A percentile compares a stretch with the other conserved stretches of the same genome.
Evolutionary conservation across 495 filamentous ascomycete genomes (phyloP).

Genomic region (Aspergillus wentii): DNA sequence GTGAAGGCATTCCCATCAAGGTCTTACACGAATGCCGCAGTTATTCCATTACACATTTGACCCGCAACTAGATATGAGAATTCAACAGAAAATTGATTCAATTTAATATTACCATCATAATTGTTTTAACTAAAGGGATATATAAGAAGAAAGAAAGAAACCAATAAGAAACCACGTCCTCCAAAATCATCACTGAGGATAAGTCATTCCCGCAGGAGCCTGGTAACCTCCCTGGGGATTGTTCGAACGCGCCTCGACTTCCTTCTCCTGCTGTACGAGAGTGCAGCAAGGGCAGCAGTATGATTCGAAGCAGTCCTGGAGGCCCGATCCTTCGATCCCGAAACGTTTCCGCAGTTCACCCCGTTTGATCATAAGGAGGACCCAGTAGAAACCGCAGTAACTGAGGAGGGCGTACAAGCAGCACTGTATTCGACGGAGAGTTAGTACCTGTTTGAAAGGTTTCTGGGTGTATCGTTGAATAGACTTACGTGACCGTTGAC

Average conservation of each 20-base stretch:
- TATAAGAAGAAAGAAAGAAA: not conserved
- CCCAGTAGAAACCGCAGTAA: constrained; percentile 31
- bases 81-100: too few species aligned
- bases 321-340: constrained; percentile 47
- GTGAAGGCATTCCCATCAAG: too few species aligned
- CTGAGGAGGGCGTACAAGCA: constrained; percentile 20
- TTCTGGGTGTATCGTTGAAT: too few species aligned
- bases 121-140: not conserved
- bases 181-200: constrained; percentile 3
- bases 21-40: too few species aligned
- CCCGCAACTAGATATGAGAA: too few species aligned
- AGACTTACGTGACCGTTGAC: constrained; percentile 43
- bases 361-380: constrained; percentile 49
- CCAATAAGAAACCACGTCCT: not conserved
- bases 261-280: constrained; percentile 51
- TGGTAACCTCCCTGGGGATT: constrained; percentile 10
- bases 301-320: constrained; percentile 43
- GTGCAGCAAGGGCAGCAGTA: constrained; percentile 51
- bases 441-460: too few species aligned
- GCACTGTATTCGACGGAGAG: constrained; percentile 9
- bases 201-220: constrained; percentile 13
- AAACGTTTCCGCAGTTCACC: constrained; percentile 47
- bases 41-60: too few species aligned
- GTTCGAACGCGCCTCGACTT: constrained; percentile 24
- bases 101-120: too few species aligned